Percentiles rank a stretch among this genome's conserved stretches.
These are phyloP conservation scores for Mycena belliarum DNA, from an alignment of 768 basidiomycete species.

Conservation along the genomic window DNA sequence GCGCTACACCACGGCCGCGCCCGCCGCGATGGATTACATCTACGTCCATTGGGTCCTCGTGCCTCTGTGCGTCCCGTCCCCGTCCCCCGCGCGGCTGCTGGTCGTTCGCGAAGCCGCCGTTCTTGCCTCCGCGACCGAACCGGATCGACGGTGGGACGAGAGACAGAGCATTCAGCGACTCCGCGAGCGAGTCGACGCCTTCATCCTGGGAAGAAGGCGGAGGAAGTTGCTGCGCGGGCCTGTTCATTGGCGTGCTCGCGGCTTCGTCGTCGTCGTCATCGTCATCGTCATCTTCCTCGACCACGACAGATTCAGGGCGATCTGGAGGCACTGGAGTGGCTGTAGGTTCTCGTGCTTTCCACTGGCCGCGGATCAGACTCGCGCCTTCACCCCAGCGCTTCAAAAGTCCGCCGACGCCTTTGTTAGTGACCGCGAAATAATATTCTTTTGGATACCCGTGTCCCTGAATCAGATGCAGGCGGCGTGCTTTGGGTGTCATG, in stretches of 20 bases:
- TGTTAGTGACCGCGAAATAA: slow-evolving; percentile 91
- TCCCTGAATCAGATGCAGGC: slow-evolving; percentile 78
- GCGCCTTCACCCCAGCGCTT: slow-evolving; percentile 84
- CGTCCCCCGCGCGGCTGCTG: slow-evolving; percentile 9
- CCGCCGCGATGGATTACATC: neutral
- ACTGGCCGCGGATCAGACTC: slow-evolving; percentile 72
- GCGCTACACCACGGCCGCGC: slow-evolving; percentile 9
- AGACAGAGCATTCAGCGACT: slow-evolving; percentile 46
- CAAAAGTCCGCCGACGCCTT: slow-evolving; percentile 80
- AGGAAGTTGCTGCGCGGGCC: neutral
- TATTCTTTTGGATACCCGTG: slow-evolving; percentile 88
- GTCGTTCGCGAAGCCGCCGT: slow-evolving; percentile 45
- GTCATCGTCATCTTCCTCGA: slow-evolving; percentile 30
- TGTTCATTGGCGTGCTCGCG: neutral
- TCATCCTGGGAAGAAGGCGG: slow-evolving; percentile 23
- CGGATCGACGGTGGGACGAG: slow-evolving; percentile 70
- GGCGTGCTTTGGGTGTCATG: slow-evolving; percentile 68
- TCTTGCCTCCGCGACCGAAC: slow-evolving; percentile 72
- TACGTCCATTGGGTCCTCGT: slow-evolving; percentile 17
- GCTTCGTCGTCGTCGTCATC: slow-evolving; percentile 22
- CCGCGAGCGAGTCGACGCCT: slow-evolving; percentile 50
- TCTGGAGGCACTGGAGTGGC: neutral
- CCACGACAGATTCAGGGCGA: slow-evolving; percentile 4
- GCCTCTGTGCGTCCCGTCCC: slow-evolving; percentile 7
- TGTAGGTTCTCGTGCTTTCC: slow-evolving; percentile 45